These are phyloP conservation scores for Aspergillus mulundensis DNA, from an alignment of 495 filamentous ascomycete species.

Conservation along the genomic window DNA sequence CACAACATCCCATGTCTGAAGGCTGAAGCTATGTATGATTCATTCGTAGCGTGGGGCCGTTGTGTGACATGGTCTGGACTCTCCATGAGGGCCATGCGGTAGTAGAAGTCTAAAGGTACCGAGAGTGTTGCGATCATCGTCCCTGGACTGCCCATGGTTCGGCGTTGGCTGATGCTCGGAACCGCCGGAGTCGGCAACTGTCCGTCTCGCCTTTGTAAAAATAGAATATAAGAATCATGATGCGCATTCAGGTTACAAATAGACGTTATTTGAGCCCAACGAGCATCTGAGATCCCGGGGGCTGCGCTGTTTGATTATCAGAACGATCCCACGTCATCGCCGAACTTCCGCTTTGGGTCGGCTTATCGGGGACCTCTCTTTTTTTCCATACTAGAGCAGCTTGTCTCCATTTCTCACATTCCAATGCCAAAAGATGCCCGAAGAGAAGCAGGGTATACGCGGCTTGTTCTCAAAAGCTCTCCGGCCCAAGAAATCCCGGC, in stretches of 20 bases:
- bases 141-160: background rate
- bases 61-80: background rate
- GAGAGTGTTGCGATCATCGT: background rate
- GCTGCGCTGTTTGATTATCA: background rate
- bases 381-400: background rate
- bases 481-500: conserved; percentile 44
- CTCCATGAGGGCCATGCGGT: background rate
- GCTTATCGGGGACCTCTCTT: conserved; percentile 1
- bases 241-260: background rate
- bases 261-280: background rate
- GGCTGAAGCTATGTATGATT: background rate
- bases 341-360: conserved; percentile 3
- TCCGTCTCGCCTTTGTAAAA: background rate
- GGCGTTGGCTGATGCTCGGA: background rate
- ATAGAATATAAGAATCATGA: background rate
- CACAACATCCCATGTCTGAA: background rate
- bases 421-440: conserved; percentile 27
- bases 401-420: background rate
- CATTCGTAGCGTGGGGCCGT: background rate
- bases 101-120: background rate
- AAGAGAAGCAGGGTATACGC: conserved; percentile 32
- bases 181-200: background rate
- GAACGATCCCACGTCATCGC: conserved; percentile 5
- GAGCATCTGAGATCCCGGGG: background rate
- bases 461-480: conserved; percentile 35